A percentile compares a stretch with the other conserved stretches of the same genome.
These are phyloP conservation scores for Ceriops tagal DNA, from an alignment of 345 rosid genomes.

Conservation along the genomic window DNA sequence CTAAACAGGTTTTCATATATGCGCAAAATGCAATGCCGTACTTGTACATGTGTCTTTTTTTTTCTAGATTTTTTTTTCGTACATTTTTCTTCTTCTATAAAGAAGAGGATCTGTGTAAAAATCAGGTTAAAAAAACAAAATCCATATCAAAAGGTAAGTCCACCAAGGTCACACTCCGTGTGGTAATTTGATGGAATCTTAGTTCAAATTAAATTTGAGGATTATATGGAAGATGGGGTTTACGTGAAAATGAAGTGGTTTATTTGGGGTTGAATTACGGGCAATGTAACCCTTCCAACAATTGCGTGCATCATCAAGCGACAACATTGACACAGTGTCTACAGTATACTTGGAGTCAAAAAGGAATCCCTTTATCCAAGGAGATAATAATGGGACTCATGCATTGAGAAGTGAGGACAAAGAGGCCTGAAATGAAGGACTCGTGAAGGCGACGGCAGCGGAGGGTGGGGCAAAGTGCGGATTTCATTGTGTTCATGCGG, in stretches of 20 bases:
- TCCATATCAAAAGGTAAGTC: no score
- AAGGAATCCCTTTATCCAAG: constrained; percentile 39
- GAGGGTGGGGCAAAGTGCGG: constrained; percentile 3
- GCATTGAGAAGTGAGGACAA: constrained; percentile 11
- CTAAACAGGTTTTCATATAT: no score
- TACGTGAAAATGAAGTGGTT: constrained; percentile 35
- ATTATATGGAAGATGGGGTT: neutral
- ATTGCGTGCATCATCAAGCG: constrained; percentile 20
- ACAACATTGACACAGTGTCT: neutral
- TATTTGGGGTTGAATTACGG: constrained; percentile 22
- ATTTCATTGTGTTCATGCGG: constrained; percentile 31
- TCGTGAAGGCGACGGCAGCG: constrained; percentile 62
- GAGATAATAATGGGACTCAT: constrained; percentile 18
- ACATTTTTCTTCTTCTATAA: no score
- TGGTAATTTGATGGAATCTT: no score
- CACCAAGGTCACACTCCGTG: no score
- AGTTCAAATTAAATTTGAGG: neutral
- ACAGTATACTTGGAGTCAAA: constrained; percentile 23
- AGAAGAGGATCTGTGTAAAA: no score
- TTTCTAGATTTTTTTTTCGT: no score
- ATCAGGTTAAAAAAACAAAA: no score
- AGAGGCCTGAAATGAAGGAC: constrained; percentile 36
- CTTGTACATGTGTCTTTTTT: no score
- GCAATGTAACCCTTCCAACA: constrained; percentile 6
- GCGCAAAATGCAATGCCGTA: no score